A percentile compares a stretch with the other conserved stretches of the same genome.
phyloP scores from a whole-genome alignment of 257 asterid genomes.

The Jasminum sambac region DNA sequence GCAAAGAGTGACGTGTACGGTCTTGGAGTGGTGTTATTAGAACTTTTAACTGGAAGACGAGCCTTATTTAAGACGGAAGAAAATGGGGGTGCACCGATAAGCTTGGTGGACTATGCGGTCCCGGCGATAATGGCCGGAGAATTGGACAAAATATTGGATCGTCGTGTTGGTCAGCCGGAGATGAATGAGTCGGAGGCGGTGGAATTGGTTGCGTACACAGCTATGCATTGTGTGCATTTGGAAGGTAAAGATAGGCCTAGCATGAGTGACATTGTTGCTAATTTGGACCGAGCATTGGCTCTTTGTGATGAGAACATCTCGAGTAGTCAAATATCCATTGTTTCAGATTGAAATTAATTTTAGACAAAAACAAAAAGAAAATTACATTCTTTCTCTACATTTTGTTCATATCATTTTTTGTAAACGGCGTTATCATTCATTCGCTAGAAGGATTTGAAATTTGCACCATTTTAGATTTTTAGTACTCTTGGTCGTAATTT shows the following conservation, averaged over 20 bases:
- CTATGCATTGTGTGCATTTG: conserved; percentile 82
- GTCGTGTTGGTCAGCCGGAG: conserved; percentile 57
- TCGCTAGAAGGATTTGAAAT: no score
- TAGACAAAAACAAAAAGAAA: conserved; percentile 5
- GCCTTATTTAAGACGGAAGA: conserved; percentile 61
- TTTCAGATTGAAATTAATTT: conserved; percentile 50
- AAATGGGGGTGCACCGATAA: conserved; percentile 45
- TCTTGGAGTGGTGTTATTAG: conserved; percentile 71
- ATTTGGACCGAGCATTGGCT: conserved; percentile 75
- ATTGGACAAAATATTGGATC: conserved; percentile 47
- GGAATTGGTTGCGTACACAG: conserved; percentile 80
- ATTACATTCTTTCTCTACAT: conserved; percentile 13
- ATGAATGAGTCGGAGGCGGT: conserved; percentile 67
- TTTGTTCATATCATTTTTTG: background rate
- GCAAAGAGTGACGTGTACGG: conserved; percentile 91
- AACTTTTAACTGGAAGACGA: conserved; percentile 70
- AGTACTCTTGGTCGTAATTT: no score
- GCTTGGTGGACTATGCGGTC: conserved; percentile 75
- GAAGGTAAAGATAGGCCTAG: conserved; percentile 86
- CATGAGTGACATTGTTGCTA: conserved; percentile 70
- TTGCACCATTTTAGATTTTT: no score
- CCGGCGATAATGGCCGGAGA: conserved; percentile 67
- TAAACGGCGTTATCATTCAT: conserved; percentile 6
- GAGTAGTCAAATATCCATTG: conserved; percentile 61
- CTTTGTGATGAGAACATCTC: conserved; percentile 71